Evolutionary conservation across 1,284 basidiomycete species (phyloP), one percentile per base, ranked within the genome.

Genomic region (Hypsizygus ulmarius): DNA sequence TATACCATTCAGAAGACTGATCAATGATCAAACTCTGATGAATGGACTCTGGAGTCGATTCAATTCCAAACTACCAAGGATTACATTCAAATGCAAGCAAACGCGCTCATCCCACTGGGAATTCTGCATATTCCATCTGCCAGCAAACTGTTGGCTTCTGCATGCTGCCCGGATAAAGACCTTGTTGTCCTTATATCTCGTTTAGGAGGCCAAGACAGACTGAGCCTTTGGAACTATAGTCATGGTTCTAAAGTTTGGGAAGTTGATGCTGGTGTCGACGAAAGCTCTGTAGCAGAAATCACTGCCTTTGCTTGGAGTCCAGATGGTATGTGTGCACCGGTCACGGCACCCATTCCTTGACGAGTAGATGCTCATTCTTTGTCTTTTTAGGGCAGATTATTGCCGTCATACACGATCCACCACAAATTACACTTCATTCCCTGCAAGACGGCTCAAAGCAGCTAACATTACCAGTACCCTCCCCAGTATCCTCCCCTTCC

Each of bases 101-200:
- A 72, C 46, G 69, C 77, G 2, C 83, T 84, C 57, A 67, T 75
- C 30, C 73, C 78, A 39, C 71, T 89, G 42, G 79, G 81, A n/a
- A 72, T 69, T 30, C 64, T 85, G 29, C 75, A 73, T 21, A 65
- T 87, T 9, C 77, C 83, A 5, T 68, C 75, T 8, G 67, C 77
- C 32, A 78, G 76, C 43, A 78, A 82, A 35, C 59, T 90, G 18
- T 65, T 87, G 16, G 49, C 67, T 8, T 75, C 81, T 14, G 79
- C 89, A 45, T 91, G 89, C 59, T 90, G 89, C 63, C 89, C 88
- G 12, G 89, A 90, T 68, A 91, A 91, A 65, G 89, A 92, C 65
- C 70, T 91, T 25, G 68, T 90, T 8, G 70, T 84, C 14, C 68
- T 90, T 7, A 69, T 90, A 37, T 81, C 81, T 49, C 76, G 79